Conservation (phyloP, 768 basidiomycete genomes). For the Lactifluus echinatus region DNA sequence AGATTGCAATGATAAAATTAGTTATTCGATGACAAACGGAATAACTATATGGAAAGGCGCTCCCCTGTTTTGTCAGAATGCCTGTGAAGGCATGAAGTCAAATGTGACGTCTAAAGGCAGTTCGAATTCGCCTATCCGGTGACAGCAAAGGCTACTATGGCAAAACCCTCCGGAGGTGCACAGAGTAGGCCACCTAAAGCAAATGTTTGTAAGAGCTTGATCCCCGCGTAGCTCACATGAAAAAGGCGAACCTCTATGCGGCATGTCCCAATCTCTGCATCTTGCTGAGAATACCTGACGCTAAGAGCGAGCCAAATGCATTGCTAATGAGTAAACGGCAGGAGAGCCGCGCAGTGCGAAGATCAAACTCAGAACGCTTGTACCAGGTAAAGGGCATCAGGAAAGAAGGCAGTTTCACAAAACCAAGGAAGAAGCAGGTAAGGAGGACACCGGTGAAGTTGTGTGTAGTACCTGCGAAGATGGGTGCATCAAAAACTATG, state of each 20-base stretch:
- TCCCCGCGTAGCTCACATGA: neutral
- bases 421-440: conserved; percentile 69
- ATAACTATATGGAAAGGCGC: conserved; percentile 58
- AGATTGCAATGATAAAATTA: conserved; percentile 58
- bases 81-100: conserved; percentile 26
- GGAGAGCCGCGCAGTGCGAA: conserved; percentile 56
- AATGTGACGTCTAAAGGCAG: neutral
- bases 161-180: conserved; percentile 67
- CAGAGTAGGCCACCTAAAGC: conserved; percentile 65
- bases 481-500: neutral
- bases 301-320: conserved; percentile 73
- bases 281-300: conserved; percentile 60
- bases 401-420: conserved; percentile 55
- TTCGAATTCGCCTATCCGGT: conserved; percentile 34
- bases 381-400: conserved; percentile 69
- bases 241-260: conserved; percentile 55
- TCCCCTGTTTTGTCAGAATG: conserved; percentile 68
- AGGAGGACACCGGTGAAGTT: conserved; percentile 51
- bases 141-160: conserved; percentile 44
- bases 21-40: conserved; percentile 48
- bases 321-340: conserved; percentile 73
- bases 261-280: conserved; percentile 65
- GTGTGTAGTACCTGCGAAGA: conserved; percentile 12
- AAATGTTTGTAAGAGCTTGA: neutral
- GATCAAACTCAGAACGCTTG: conserved; percentile 59